Evolutionary conservation across 83 land plant genomes (phyloP).

Genomic region (Larix sibirica): DNA sequence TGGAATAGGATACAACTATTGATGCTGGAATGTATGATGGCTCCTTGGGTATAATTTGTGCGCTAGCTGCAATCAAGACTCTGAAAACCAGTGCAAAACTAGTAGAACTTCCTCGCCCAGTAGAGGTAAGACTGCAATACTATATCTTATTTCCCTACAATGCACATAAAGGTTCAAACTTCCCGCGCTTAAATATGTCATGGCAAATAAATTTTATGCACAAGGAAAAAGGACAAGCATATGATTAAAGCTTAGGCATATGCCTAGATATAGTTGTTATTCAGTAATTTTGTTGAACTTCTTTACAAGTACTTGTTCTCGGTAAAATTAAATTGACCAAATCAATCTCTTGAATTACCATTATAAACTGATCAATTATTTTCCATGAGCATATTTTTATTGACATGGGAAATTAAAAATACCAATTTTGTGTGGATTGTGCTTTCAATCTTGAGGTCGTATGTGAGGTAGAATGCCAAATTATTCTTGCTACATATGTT

Average conservation of each 20-base stretch:
- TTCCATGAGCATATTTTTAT: background rate
- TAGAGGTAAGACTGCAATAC: slow-evolving; percentile 65
- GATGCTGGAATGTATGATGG: no score
- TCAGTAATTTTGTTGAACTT: background rate
- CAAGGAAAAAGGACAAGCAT: no score
- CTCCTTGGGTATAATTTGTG: no score
- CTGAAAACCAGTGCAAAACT: slow-evolving; percentile 53
- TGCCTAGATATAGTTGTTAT: no score
- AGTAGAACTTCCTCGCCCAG: slow-evolving; percentile 59
- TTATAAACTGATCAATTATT: no score
- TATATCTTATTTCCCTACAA: background rate
- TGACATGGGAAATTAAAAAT: background rate
- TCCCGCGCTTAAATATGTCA: background rate
- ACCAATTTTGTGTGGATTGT: background rate
- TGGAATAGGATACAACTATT: no score
- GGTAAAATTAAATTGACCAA: no score
- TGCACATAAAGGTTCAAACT: background rate
- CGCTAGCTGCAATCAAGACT: no score
- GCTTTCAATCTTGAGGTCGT: background rate
- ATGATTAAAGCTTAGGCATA: background rate
- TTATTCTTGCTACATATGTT: no score
- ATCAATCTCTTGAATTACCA: no score
- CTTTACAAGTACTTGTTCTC: no score
- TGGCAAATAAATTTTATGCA: background rate
- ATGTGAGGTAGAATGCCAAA: background rate